Base-by-base conservation (phyloP, 768 basidiomycete species). In the Tephrocybe rancida region DNA sequence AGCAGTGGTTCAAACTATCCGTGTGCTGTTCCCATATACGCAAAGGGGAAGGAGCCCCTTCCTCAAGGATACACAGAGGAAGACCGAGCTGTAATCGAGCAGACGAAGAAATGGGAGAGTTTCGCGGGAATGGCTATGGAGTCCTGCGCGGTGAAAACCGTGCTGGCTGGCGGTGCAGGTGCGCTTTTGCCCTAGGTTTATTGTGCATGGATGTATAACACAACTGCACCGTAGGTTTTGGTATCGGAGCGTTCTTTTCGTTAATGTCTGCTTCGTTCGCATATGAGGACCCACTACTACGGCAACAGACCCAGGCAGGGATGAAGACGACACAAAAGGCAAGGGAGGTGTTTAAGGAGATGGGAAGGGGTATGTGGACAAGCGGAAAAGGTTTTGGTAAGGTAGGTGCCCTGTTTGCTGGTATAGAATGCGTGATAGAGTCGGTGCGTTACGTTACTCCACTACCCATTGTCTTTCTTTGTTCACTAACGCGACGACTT, bases 261-360 rank as follows among this genome's bases (percentile, higher is more conserved):
- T 80, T 98, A 54, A 98, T 98, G 96, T 92, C 91, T 29, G 79
- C 94, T 18, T 92, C 94, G 25, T 95, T 98, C 67, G 88, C 89
- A 29, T 96, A 97, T 67, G 96, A 98, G 69, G 95, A 98, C 68
- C 95, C 95, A 10, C 73, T 92, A 41, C 79, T 91, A 30, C 85
- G 90, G 27, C 75, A 84, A 44, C 81, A 83, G 62, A 76, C 78
- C 9, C 78, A 82, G 60, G 75, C 75, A 10, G 80, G 75, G 11
- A 63, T 86, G 72, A 84, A 72, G 55, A 83, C 82, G 41, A 76
- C 79, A 21, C 90, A 95, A 67, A 95, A 95, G 63, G 89, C 93
- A 1, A 77, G 82, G 41, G 85, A 87, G 59, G 84, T 96, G 30
- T 90, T 97, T 69, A 91, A 85, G 66, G 95, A 98, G 55, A 98